phyloP scores from a whole-genome alignment of 306 rosid species.

The Quercus cerris region DNA sequence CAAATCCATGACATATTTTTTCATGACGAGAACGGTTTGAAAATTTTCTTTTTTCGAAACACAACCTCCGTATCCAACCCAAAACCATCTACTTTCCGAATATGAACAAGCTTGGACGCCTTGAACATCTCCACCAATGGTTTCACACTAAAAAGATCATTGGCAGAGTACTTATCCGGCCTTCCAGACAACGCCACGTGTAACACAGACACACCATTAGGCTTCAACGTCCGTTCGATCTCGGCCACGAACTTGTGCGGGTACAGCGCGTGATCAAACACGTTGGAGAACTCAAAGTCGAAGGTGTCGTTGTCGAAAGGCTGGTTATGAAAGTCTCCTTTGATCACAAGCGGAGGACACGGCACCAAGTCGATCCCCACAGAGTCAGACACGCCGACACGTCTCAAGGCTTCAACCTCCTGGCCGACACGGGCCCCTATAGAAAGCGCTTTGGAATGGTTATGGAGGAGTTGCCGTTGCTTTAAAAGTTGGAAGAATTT shows the following conservation, averaged over 20 bases:
- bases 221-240: conserved; percentile 83
- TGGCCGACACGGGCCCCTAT: conserved; percentile 88
- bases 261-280: conserved; percentile 89
- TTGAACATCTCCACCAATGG: conserved; percentile 59
- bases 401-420: conserved; percentile 72
- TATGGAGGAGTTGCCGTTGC: conserved; percentile 26
- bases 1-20: no score
- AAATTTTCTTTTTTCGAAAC: conserved; percentile 38
- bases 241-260: conserved; percentile 68
- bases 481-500: conserved; percentile 46
- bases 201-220: conserved; percentile 63
- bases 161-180: conserved; percentile 83
- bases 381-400: conserved; percentile 60
- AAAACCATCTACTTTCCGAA: conserved; percentile 63
- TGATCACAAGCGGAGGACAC: conserved; percentile 66
- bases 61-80: conserved; percentile 81
- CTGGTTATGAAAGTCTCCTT: conserved; percentile 77
- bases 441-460: conserved; percentile 56
- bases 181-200: conserved; percentile 61
- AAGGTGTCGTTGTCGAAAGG: conserved; percentile 57
- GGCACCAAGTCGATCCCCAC: conserved; percentile 85
- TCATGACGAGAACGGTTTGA: background rate
- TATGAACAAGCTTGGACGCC: conserved; percentile 48
- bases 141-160: conserved; percentile 64
- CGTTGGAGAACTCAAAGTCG: conserved; percentile 93